Conservation (phyloP, 2,329 filamentous ascomycete species). For the Verruconis gallopava region DNA sequence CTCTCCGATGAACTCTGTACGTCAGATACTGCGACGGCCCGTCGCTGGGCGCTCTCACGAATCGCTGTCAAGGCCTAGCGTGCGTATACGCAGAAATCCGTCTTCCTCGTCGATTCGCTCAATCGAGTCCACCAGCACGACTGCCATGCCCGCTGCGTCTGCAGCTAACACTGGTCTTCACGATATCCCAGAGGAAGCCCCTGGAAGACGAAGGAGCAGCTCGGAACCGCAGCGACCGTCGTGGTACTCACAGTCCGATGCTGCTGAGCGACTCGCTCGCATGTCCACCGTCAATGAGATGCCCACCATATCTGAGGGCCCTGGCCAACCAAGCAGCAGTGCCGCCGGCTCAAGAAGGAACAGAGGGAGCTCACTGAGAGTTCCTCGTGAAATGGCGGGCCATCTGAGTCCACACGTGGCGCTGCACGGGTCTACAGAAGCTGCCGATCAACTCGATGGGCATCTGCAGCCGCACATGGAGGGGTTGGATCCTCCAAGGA, state of each 20-base stretch:
- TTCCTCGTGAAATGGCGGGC: neutral
- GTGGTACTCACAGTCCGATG: conserved; percentile 8
- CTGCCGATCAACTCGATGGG: neutral
- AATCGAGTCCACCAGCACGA: neutral
- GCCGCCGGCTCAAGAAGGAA: too few species aligned
- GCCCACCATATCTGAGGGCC: conserved; percentile 2
- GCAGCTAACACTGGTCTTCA: neutral
- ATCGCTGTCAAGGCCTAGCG: neutral
- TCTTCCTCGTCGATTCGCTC: neutral
- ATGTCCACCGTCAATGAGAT: conserved; percentile 7
- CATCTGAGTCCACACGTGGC: conserved; percentile 2
- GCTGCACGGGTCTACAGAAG: neutral
- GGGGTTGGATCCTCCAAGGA: neutral
- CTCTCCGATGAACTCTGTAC: too few species aligned
- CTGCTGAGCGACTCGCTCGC: conserved; percentile 3
- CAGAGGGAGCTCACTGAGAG: neutral
- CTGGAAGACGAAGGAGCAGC: conserved; percentile 10
- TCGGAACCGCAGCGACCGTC: conserved; percentile 11
- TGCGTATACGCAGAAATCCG: conserved; percentile 6
- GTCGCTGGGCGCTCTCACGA: neutral
- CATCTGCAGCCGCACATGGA: conserved; percentile 2
- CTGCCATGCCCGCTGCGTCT: neutral
- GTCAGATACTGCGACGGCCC: neutral
- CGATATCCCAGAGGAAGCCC: conserved; percentile 6
- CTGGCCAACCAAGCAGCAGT: neutral